Evolutionary conservation across 352 stramenopile genomes (phyloP), one percentile per base, ranked within the genome.

Genomic region (Hyaloperonospora arabidopsidis): DNA sequence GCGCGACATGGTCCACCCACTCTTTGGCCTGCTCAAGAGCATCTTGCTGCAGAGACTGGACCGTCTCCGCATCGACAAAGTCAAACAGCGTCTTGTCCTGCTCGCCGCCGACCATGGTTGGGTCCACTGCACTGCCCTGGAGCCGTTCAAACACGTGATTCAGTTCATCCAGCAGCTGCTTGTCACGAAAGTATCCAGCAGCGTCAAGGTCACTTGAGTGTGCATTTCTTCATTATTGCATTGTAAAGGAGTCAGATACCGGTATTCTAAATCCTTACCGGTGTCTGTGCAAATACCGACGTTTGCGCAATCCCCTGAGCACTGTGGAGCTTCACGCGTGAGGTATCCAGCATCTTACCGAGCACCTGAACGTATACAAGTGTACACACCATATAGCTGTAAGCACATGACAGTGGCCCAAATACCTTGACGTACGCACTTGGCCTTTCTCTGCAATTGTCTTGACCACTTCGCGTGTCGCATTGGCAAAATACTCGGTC

Each of bases 51-150:
- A 93, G 52, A 5, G 76, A 80, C 36, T 86, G 68, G 12, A 93
- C 83, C 5, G 83, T 89, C 41, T 91, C 83, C 1, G 80, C 77
- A 46, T 93, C 83, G 2, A 93, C 60, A 59, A 87, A 93, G 63
- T 93, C 83, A 39, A 88, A 93, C 10, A 93, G 67, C 35, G 83
- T 90, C 60, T 91, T 90, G 49, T 60, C 67, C 6, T 28, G 49
- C 38, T 90, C 76, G 7, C 65, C 72, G 14, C 53, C 64, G 32
- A 82, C 70, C 62, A 91, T 80, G 0, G 56, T 56, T 6, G 78
- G 70, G 36, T 87, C 78, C 17, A 89, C 78, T 0, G 43, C 39
- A 14, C 58, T 81, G 18, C 57, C 52, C 46, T 73, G 70, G 13
- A 93, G 66, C 48, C 81, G 73, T 38, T 77, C 53, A 51, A 93